phyloP scores from a whole-genome alignment of 768 basidiomycete species.

The Podaxis rugospora region DNA sequence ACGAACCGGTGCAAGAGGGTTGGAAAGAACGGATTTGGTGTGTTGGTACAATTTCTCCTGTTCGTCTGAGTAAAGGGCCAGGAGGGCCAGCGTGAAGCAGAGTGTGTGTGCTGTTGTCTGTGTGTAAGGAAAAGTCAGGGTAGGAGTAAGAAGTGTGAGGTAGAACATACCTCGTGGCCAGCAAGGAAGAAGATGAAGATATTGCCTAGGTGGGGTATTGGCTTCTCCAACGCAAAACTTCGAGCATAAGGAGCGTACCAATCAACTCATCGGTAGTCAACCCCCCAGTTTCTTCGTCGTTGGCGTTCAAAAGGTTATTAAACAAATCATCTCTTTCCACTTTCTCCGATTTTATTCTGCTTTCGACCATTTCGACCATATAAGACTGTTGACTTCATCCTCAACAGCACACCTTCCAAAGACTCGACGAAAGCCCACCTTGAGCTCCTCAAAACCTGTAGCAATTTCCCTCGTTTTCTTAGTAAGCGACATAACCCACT shows the following conservation, averaged over 20 bases:
- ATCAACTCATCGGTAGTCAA: constrained; percentile 37
- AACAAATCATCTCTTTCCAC: constrained; percentile 45
- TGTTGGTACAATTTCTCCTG: constrained; percentile 41
- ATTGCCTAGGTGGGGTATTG: constrained; percentile 23
- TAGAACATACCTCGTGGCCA: constrained; percentile 43
- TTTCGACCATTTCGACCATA: constrained; percentile 47
- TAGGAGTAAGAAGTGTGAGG: not conserved
- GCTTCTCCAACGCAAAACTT: not conserved
- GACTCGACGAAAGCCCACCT: constrained; percentile 19
- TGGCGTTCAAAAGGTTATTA: constrained; percentile 44
- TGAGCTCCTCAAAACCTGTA: constrained; percentile 34
- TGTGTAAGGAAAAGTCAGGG: not conserved
- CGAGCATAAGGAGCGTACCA: constrained; percentile 14
- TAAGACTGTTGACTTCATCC: constrained; percentile 22
- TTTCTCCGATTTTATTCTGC: constrained; percentile 29
- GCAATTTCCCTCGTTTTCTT: constrained; percentile 22
- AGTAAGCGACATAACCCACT: constrained; percentile 33
- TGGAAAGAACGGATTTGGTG: constrained; percentile 22
- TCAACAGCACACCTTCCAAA: not conserved
- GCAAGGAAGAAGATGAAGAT: constrained; percentile 48
- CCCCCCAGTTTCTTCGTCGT: constrained; percentile 27
- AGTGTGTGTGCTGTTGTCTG: constrained; percentile 38
- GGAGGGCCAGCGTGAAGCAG: constrained; percentile 33
- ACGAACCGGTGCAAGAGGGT: constrained; percentile 15
- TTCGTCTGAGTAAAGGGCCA: constrained; percentile 40